A percentile compares a stretch with the other conserved stretches of the same genome.
phyloP scores from a whole-genome alignment of 2,329 filamentous ascomycete species.

The Talaromyces sp. region DNA sequence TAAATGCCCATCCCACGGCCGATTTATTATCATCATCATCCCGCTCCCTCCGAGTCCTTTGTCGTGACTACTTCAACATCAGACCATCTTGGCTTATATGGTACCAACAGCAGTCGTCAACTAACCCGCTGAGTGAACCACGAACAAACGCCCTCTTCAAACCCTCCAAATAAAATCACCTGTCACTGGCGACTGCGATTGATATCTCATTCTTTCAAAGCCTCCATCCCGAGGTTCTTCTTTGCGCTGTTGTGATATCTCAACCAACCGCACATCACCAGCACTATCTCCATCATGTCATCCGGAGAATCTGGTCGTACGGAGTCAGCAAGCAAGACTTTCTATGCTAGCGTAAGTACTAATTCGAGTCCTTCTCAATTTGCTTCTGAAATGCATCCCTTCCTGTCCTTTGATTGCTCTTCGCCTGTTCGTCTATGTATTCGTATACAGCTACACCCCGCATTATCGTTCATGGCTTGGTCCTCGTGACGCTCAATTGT shows the following conservation, averaged over 20 bases:
- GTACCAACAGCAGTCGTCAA: neutral
- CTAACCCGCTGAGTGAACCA: neutral
- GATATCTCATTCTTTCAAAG: neutral
- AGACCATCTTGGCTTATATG: neutral
- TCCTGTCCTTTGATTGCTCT: neutral
- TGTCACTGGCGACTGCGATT: neutral
- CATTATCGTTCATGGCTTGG: neutral
- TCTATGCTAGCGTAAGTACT: constrained; percentile 37
- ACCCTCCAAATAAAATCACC: neutral
- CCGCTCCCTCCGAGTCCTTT: neutral
- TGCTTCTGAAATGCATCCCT: neutral
- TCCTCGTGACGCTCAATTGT: constrained; percentile 1
- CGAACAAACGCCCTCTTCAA: neutral
- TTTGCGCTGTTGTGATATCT: neutral
- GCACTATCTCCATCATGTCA: constrained; percentile 27
- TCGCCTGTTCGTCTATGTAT: neutral
- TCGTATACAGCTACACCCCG: neutral
- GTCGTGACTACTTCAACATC: neutral
- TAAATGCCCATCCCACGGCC: neutral
- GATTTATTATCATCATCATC: neutral
- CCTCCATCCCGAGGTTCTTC: neutral
- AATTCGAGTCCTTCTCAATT: constrained; percentile 9
- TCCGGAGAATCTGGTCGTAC: constrained; percentile 30
- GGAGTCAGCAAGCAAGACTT: constrained; percentile 37
- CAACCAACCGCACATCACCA: neutral